Conservation (phyloP, 2,329 filamentous ascomycete species). For the Ambrosiella cleistominuta region DNA sequence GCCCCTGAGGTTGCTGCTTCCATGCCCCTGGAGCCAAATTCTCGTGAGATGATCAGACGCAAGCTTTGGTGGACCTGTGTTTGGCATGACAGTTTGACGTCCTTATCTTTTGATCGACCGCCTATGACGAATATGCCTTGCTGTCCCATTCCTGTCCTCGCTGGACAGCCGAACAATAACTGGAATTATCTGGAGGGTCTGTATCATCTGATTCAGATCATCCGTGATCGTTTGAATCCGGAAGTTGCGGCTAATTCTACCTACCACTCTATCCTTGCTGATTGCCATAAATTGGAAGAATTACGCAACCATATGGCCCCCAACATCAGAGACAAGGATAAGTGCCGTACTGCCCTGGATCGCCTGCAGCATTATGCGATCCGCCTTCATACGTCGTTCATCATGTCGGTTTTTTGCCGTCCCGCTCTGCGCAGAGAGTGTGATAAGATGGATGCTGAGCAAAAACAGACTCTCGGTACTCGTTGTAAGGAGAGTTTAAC, state of each 20-base stretch:
- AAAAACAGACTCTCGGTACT: slow-evolving; percentile 37
- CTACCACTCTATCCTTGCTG: slow-evolving; percentile 38
- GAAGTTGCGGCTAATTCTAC: slow-evolving; percentile 32
- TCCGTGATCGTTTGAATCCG: slow-evolving; percentile 39
- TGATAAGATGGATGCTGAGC: slow-evolving; percentile 27
- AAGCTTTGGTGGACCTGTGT: slow-evolving; percentile 48
- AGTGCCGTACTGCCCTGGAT: slow-evolving; percentile 46
- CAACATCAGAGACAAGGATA: slow-evolving; percentile 40
- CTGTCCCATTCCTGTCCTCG: slow-evolving; percentile 33
- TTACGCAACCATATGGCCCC: slow-evolving; percentile 30
- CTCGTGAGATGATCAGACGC: slow-evolving; percentile 37
- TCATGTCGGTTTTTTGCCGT: slow-evolving; percentile 47
- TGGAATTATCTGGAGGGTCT: slow-evolving; percentile 46
- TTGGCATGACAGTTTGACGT: slow-evolving; percentile 50
- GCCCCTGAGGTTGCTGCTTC: slow-evolving; percentile 29
- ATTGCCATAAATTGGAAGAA: slow-evolving; percentile 37
- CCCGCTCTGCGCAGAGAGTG: slow-evolving; percentile 41
- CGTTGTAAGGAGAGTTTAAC: slow-evolving; percentile 45
- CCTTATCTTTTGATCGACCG: slow-evolving; percentile 46
- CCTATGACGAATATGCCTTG: slow-evolving; percentile 45
- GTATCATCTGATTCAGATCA: slow-evolving; percentile 45
- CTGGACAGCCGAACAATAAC: slow-evolving; percentile 27
- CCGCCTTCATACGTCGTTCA: slow-evolving; percentile 46
- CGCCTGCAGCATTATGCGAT: slow-evolving; percentile 47
- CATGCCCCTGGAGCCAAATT: slow-evolving; percentile 25